phyloP scores from a whole-genome alignment of 2,329 filamentous ascomycete species.

The Aspergillus sp. region DNA sequence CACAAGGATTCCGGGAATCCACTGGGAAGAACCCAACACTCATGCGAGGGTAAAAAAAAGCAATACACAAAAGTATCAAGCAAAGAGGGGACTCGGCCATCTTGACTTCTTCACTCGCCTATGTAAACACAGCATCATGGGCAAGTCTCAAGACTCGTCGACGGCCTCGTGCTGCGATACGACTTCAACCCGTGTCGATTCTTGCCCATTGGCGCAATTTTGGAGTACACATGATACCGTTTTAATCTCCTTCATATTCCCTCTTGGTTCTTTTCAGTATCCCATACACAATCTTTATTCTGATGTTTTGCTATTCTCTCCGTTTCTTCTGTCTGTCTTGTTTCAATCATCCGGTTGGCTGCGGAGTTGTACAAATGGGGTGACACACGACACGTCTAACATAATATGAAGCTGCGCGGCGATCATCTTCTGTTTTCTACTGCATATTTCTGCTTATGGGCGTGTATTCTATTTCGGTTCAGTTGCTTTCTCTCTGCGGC shows the following conservation, averaged over 20 bases:
- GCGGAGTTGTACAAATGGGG: conserved; percentile 24
- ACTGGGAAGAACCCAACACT: no score
- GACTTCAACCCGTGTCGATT: background rate
- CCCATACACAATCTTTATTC: background rate
- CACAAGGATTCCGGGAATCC: background rate
- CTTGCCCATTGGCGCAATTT: background rate
- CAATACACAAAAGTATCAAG: no score
- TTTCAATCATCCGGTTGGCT: conserved; percentile 9
- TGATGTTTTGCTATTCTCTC: conserved; percentile 4
- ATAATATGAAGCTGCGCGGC: conserved; percentile 11
- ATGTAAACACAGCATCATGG: no score
- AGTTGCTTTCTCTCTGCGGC: background rate
- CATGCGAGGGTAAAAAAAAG: no score
- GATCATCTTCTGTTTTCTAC: conserved; percentile 7
- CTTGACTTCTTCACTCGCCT: no score
- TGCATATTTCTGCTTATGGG: conserved; percentile 12
- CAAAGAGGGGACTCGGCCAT: no score
- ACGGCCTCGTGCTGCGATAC: no score
- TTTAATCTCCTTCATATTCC: background rate
- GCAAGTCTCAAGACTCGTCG: no score
- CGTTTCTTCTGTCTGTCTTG: conserved; percentile 6
- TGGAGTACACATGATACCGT: background rate
- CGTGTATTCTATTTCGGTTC: conserved; percentile 10
- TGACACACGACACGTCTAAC: conserved; percentile 18
- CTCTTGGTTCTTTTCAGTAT: background rate